Base-by-base conservation (phyloP, 2,329 filamentous ascomycete species). In the Aplosporella prunicola region DNA sequence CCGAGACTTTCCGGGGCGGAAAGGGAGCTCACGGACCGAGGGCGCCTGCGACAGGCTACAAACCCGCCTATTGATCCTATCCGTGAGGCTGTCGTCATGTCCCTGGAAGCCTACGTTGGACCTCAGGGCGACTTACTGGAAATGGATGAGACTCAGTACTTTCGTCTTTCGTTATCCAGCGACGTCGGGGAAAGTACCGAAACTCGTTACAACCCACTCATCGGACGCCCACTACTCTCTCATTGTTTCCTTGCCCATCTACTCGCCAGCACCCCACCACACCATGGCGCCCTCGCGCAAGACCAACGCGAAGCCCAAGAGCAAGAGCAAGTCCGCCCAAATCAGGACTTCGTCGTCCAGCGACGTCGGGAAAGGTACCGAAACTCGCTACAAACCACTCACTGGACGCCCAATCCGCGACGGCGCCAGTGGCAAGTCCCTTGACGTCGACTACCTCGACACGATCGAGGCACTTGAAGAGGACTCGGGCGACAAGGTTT, bases 21-120 rank as follows among this genome's bases (percentile, higher is more conserved):
- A 35, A 35, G 27, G 36, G 31, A 5, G 29, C 30, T 5, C 78
- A 82, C 45, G 68, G 75, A 31, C 82, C 85, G 49, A 81, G 83
- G 36, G 78, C 84, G 54, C 78, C 82, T n/a, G 30, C 35, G 4
- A 76, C 89, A 96, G 66, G 89, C 96, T 58, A 96, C 89, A 44
- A 96, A 96, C 63, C 89, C 89, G 49, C 89, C 89, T 10, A 96
- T 96, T 55, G 89, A 96, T 56, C 89, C 89, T 20, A 96, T 96
- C 51, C 76, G 89, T 62, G 89, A 96, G 71, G 89, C 88, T 18
- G 91, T 95, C 53, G 89, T 96, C 62, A 96, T 96, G 89, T 95
- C 89, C 39, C 68, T 96, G 26, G 88, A 94, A 58, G 93, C 89
- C 53, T 96, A 95, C 57, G 84, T 96, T 49, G 89, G 89, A 32